Conservation (phyloP, 208 protist species). For the Naegleria gruberi region DNA sequence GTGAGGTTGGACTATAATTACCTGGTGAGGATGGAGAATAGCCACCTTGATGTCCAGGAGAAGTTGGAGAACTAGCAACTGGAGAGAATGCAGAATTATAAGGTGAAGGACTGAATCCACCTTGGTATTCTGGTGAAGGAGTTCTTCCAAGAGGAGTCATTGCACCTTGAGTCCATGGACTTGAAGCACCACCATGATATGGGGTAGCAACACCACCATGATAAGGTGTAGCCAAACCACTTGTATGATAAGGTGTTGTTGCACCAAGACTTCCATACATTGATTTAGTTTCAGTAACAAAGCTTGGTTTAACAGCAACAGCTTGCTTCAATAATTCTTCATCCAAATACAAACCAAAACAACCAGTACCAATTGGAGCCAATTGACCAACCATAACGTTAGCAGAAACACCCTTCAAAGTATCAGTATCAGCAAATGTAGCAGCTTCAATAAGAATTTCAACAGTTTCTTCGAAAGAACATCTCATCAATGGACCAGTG, state of each 20-base stretch:
- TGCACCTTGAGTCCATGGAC: not conserved
- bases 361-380: slow-evolving; percentile 87
- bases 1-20: not conserved
- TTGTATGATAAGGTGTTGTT: not conserved
- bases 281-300: not conserved
- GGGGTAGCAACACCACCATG: not conserved
- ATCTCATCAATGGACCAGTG: slow-evolving; percentile 91
- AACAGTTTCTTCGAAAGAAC: slow-evolving; percentile 99
- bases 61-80: slow-evolving; percentile 53
- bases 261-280: not conserved
- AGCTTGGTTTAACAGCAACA: slow-evolving; percentile 29
- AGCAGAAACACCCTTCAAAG: slow-evolving; percentile 87
- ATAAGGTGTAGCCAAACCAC: not conserved
- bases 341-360: slow-evolving; percentile 91
- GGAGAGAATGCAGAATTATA: slow-evolving; percentile 51
- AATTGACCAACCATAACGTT: slow-evolving; percentile 97
- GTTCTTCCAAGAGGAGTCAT: not conserved
- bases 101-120: not conserved
- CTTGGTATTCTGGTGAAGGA: not conserved
- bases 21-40: slow-evolving; percentile 44
- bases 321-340: slow-evolving; percentile 70
- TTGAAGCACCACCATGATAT: not conserved
- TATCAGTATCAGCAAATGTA: slow-evolving; percentile 85
- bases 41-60: slow-evolving; percentile 30
- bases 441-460: slow-evolving; percentile 97